A percentile compares a stretch with the other conserved stretches of the same genome.
Conservation (phyloP, 257 asterid genomes). For the Solanum pinnatisectum region DNA sequence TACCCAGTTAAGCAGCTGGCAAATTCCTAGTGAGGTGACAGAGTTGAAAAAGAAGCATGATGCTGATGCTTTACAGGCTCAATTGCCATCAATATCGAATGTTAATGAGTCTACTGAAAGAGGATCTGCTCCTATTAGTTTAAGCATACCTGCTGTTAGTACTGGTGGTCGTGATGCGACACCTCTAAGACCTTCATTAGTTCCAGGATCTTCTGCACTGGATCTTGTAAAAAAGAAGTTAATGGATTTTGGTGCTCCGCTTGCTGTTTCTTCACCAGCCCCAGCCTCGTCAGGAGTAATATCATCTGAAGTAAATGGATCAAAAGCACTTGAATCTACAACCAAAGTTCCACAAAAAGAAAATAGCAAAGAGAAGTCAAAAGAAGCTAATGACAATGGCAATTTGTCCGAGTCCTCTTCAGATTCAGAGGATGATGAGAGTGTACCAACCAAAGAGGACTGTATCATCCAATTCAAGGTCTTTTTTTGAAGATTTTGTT, state of each 20-base stretch:
- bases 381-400: conserved; percentile 59
- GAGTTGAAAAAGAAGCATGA: conserved; percentile 75
- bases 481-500: not conserved
- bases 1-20: conserved; percentile 95
- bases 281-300: conserved; percentile 39
- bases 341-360: conserved; percentile 45
- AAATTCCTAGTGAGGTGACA: conserved; percentile 73
- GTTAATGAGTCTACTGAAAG: conserved; percentile 41
- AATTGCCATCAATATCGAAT: conserved; percentile 31
- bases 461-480: conserved; percentile 85
- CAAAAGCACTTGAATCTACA: conserved; percentile 39
- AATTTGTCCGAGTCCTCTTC: conserved; percentile 77
- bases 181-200: conserved; percentile 44
- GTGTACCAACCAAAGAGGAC: conserved; percentile 84
- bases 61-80: conserved; percentile 49
- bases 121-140: conserved; percentile 50
- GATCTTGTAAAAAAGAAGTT: conserved; percentile 97
- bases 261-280: conserved; percentile 50
- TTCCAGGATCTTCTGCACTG: conserved; percentile 64
- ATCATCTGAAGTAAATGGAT: conserved; percentile 57
- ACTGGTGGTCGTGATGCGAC: conserved; percentile 97
- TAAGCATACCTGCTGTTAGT: conserved; percentile 86
- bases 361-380: conserved; percentile 52
- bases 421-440: conserved; percentile 85
- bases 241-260: conserved; percentile 70